A percentile compares a stretch with the other conserved stretches of the same genome.
phyloP scores from a whole-genome alignment of 805 yeast genomes.

The Candida oleophila region DNA sequence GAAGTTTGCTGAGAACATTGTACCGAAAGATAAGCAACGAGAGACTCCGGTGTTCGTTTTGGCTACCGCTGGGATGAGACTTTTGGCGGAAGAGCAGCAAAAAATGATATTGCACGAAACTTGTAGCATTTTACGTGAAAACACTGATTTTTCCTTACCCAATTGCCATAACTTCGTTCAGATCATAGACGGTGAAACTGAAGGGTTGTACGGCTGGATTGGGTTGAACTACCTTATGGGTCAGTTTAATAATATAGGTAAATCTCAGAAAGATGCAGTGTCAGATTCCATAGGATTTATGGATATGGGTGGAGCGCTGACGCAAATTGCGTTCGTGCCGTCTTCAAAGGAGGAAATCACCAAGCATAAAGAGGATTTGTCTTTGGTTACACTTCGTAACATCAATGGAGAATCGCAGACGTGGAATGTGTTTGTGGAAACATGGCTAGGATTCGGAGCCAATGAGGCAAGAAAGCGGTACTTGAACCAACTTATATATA shows the following conservation, averaged over 20 bases:
- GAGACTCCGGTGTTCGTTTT: slow-evolving; percentile 86
- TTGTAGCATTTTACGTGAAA: slow-evolving; percentile 53
- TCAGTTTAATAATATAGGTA: slow-evolving; percentile 42
- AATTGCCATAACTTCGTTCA: slow-evolving; percentile 72
- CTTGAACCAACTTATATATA: slow-evolving; percentile 50
- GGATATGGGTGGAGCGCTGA: slow-evolving; percentile 99
- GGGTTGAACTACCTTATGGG: slow-evolving; percentile 83
- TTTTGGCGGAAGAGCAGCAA: slow-evolving; percentile 57
- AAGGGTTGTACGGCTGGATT: slow-evolving; percentile 95
- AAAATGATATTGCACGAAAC: slow-evolving; percentile 54
- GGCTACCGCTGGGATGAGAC: slow-evolving; percentile 97
- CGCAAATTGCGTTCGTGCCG: slow-evolving; percentile 93
- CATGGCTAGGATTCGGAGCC: slow-evolving; percentile 98
- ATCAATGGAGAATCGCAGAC: slow-evolving; percentile 67
- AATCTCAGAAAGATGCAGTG: slow-evolving; percentile 13
- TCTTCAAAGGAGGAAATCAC: slow-evolving; percentile 54
- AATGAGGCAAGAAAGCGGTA: slow-evolving; percentile 85
- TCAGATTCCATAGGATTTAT: slow-evolving; percentile 83
- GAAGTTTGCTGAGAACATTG: slow-evolving; percentile 63
- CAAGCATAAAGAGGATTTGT: slow-evolving; percentile 72
- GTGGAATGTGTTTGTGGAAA: slow-evolving; percentile 89
- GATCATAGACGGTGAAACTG: slow-evolving; percentile 91
- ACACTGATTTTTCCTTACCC: slow-evolving; percentile 55
- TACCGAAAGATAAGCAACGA: slow-evolving; percentile 59
- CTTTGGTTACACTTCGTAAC: slow-evolving; percentile 61